Percentiles rank a stretch among this genome's conserved stretches.
Evolutionary conservation across 2,329 filamentous ascomycete species (phyloP).

Genomic region (Fusarium hostae): DNA sequence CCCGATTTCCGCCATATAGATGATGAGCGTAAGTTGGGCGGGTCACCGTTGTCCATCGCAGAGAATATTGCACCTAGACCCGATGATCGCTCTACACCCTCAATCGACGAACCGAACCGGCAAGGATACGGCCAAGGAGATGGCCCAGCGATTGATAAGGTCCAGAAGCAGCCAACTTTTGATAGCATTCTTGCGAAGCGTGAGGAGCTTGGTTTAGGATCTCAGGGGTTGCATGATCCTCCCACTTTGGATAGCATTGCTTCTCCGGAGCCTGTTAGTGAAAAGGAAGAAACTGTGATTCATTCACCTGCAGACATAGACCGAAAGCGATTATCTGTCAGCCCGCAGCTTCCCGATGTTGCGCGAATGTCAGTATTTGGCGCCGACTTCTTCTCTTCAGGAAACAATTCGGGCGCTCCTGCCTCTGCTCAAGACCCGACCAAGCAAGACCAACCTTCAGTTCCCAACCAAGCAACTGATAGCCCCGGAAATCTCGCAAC

Average conservation of each 20-base stretch:
- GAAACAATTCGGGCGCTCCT: conserved; percentile 27
- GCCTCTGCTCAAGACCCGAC: conserved; percentile 10
- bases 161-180: conserved; percentile 37
- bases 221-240: not conserved
- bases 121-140: conserved; percentile 4
- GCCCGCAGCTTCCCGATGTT: conserved; percentile 68
- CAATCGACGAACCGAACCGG: conserved; percentile 14
- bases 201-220: conserved; percentile 10
- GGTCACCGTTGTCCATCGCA: conserved; percentile 66
- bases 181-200: conserved; percentile 38
- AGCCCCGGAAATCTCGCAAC: conserved; percentile 3
- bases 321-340: conserved; percentile 57
- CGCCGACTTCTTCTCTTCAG: conserved; percentile 64
- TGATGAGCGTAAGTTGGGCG: conserved; percentile 68
- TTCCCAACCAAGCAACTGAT: conserved; percentile 1
- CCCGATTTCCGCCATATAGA: conserved; percentile 80
- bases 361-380: conserved; percentile 70
- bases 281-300: conserved; percentile 12
- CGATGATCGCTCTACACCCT: conserved; percentile 47
- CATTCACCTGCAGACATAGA: conserved; percentile 32
- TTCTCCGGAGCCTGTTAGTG: not conserved
- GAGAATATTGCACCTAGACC: conserved; percentile 59
- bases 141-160: conserved; percentile 2
- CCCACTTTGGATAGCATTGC: conserved; percentile 5
- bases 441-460: conserved; percentile 27